These are phyloP conservation scores for Macrolepiota albuminosa DNA, from an alignment of 768 basidiomycete species.

Conservation along the genomic window DNA sequence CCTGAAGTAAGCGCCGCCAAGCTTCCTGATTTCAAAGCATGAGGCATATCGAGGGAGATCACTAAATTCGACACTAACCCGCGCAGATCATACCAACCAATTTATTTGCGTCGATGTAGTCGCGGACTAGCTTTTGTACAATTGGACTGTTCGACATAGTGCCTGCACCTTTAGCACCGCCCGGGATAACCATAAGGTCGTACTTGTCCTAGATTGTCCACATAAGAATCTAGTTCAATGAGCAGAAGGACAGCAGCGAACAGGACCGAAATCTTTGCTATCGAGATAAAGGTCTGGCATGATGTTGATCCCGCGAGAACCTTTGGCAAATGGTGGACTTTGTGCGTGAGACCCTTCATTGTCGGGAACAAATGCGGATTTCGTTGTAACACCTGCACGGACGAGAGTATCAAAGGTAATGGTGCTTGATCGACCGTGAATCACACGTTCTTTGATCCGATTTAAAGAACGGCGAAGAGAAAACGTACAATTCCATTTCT, in stretches of 20 bases:
- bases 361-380: conserved; percentile 60
- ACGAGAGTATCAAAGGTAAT: conserved; percentile 81
- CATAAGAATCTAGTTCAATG: not conserved
- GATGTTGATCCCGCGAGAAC: conserved; percentile 72
- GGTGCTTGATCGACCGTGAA: conserved; percentile 40
- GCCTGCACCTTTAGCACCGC: conserved; percentile 74
- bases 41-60: not conserved
- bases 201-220: conserved; percentile 46
- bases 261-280: conserved; percentile 39
- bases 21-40: conserved; percentile 43
- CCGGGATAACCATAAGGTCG: conserved; percentile 71
- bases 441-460: not conserved
- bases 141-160: conserved; percentile 54
- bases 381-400: conserved; percentile 62
- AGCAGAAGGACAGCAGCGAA: conserved; percentile 22
- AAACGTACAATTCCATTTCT: conserved; percentile 83
- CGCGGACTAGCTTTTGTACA: conserved; percentile 60
- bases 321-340: conserved; percentile 46
- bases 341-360: conserved; percentile 20
- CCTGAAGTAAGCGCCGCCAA: conserved; percentile 60
- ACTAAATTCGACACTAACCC: conserved; percentile 37
- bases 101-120: conserved; percentile 50
- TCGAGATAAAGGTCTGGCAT: conserved; percentile 59
- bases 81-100: conserved; percentile 84
- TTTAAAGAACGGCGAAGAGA: not conserved